Percentiles rank a stretch among this genome's conserved stretches.
These are phyloP conservation scores for Brettanomyces bruxellensis DNA, from an alignment of 805 yeast species.

Conservation along the genomic window DNA sequence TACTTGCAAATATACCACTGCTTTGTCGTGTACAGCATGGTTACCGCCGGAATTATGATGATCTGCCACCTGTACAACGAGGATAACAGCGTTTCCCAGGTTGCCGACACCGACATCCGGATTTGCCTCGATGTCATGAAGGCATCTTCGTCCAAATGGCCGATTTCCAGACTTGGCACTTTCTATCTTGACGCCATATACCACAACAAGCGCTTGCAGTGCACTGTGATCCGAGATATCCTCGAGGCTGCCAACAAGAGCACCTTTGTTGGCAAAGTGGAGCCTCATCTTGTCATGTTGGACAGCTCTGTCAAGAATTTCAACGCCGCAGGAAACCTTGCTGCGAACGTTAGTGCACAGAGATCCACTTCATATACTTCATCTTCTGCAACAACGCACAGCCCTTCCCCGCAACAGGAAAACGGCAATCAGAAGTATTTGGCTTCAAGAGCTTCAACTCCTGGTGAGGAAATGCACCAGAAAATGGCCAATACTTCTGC, in stretches of 20 bases:
- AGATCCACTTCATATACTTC: neutral
- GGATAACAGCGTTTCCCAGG: conserved; percentile 15
- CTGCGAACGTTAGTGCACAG: neutral
- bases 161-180: conserved; percentile 42
- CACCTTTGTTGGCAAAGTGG: neutral
- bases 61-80: conserved; percentile 48
- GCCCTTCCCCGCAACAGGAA: neutral
- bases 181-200: conserved; percentile 37
- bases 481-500: conserved; percentile 3
- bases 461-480: neutral
- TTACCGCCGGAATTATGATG: conserved; percentile 61
- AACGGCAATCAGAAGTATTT: too few relatives aligned
- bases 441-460: neutral
- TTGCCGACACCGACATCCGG: conserved; percentile 17
- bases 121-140: conserved; percentile 24
- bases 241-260: conserved; percentile 4
- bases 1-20: conserved; percentile 30
- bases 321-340: neutral
- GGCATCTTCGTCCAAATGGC: conserved; percentile 40
- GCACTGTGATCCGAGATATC: conserved; percentile 14
- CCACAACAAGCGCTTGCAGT: conserved; percentile 24
- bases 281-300: neutral
- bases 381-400: neutral
- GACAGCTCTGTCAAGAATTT: neutral
- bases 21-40: conserved; percentile 36